phyloP scores from a whole-genome alignment of 805 yeast species.

The Cyberlindnera mycetangii region DNA sequence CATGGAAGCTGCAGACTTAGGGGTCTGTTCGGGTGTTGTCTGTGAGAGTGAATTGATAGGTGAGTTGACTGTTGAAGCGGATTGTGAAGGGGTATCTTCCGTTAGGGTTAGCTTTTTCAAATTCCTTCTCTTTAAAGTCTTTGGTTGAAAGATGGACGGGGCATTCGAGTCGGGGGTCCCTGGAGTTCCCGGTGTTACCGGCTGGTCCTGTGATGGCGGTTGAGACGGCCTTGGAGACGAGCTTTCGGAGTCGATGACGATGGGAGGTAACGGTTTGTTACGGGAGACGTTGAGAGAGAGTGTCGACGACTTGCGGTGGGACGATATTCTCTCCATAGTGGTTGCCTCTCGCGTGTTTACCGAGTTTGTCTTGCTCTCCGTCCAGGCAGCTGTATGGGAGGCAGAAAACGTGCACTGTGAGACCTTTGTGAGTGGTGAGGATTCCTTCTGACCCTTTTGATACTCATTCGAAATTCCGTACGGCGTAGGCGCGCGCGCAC shows the following conservation, averaged over 20 bases:
- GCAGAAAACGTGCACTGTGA: no score
- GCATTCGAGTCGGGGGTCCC: conserved; percentile 2
- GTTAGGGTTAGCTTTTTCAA: conserved; percentile 51
- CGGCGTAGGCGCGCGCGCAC: background rate
- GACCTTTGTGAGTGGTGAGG: background rate
- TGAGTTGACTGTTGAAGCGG: conserved; percentile 1
- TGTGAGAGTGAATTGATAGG: conserved; percentile 3
- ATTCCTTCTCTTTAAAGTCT: conserved; percentile 54
- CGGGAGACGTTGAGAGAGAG: conserved; percentile 24
- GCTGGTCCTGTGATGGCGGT: conserved; percentile 2
- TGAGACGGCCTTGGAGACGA: conserved; percentile 7
- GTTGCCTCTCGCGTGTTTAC: no score
- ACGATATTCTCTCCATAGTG: conserved; percentile 3
- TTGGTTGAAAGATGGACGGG: conserved; percentile 33
- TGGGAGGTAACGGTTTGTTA: conserved; percentile 30
- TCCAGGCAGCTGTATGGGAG: no score
- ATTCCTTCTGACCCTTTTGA: background rate
- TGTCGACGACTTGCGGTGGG: conserved; percentile 27
- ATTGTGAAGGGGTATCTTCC: conserved; percentile 9
- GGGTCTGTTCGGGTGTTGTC: conserved; percentile 21
- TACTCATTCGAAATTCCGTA: background rate
- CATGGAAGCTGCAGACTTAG: conserved; percentile 31
- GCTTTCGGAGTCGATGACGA: conserved; percentile 15
- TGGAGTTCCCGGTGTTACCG: no score
- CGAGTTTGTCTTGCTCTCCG: no score